phyloP scores from a whole-genome alignment of 1,139 yeast species.

The Zygosaccharomyces pseudobailii region DNA sequence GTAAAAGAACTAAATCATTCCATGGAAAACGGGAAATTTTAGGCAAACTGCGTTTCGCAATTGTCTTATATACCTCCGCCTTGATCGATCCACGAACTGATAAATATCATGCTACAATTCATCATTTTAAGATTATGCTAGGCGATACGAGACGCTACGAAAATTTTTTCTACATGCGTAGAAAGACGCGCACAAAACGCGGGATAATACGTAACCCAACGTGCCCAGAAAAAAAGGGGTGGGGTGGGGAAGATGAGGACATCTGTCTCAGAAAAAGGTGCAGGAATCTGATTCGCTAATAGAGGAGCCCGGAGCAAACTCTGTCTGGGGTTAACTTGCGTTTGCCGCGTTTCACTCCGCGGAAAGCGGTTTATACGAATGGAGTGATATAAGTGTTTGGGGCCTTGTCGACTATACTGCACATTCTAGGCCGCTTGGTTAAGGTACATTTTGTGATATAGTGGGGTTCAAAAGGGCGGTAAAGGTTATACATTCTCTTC shows the following conservation, averaged over 20 bases:
- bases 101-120: neutral
- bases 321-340: neutral
- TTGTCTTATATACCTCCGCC: neutral
- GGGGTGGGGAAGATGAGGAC: neutral
- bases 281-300: neutral
- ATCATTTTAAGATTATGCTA: neutral
- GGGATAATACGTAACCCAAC: neutral
- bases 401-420: neutral
- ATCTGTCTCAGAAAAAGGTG: neutral
- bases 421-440: neutral
- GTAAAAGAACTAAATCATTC: neutral
- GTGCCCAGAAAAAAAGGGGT: neutral
- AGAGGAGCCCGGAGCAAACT: neutral
- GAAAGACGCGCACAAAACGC: neutral
- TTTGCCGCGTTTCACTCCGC: neutral
- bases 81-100: neutral
- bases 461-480: too few relatives aligned
- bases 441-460: too few relatives aligned
- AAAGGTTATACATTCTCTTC: neutral
- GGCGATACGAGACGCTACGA: neutral
- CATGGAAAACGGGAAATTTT: neutral
- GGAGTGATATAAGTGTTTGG: neutral
- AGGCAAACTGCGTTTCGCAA: neutral
- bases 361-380: neutral
- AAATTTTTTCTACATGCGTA: neutral